Evolutionary conservation across 352 stramenopile species (phyloP).

Genomic region (Phytophthora sp.): DNA sequence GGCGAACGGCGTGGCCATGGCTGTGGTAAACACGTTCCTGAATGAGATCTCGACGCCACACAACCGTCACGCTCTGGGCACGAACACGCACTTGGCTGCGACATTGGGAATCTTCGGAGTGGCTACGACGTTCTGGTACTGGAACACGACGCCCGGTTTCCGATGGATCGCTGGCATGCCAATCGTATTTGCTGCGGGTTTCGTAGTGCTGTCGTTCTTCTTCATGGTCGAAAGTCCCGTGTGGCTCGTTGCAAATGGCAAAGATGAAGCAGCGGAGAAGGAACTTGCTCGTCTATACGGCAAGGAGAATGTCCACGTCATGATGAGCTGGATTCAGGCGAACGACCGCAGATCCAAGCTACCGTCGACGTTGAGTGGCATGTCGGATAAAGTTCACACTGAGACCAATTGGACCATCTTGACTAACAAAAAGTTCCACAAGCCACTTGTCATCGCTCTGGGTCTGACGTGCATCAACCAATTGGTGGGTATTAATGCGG

Average conservation of each 20-base stretch:
- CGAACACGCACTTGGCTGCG: slow-evolving; percentile 49
- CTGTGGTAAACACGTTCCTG: slow-evolving; percentile 47
- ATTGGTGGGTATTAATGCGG: slow-evolving; percentile 67
- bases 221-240: slow-evolving; percentile 55
- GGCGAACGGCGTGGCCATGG: slow-evolving; percentile 45
- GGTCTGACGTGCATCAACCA: slow-evolving; percentile 56
- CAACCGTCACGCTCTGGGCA: slow-evolving; percentile 43
- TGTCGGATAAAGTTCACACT: slow-evolving; percentile 5
- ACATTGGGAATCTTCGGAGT: slow-evolving; percentile 53
- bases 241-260: slow-evolving; percentile 48
- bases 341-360: slow-evolving; percentile 33
- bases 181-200: slow-evolving; percentile 34
- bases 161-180: slow-evolving; percentile 56
- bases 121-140: slow-evolving; percentile 57
- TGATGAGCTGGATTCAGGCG: slow-evolving; percentile 42
- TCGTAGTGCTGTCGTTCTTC: slow-evolving; percentile 37
- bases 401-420: slow-evolving; percentile 32
- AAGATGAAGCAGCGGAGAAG: slow-evolving; percentile 32
- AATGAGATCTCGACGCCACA: slow-evolving; percentile 55
- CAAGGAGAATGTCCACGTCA: slow-evolving; percentile 36
- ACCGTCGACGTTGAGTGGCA: slow-evolving; percentile 25
- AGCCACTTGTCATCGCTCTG: slow-evolving; percentile 49
- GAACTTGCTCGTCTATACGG: slow-evolving; percentile 40
- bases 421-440: slow-evolving; percentile 34
- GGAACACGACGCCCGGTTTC: slow-evolving; percentile 49